Conservation (phyloP, 352 stramenopile species). For the Globisporangium megalacanthum region DNA sequence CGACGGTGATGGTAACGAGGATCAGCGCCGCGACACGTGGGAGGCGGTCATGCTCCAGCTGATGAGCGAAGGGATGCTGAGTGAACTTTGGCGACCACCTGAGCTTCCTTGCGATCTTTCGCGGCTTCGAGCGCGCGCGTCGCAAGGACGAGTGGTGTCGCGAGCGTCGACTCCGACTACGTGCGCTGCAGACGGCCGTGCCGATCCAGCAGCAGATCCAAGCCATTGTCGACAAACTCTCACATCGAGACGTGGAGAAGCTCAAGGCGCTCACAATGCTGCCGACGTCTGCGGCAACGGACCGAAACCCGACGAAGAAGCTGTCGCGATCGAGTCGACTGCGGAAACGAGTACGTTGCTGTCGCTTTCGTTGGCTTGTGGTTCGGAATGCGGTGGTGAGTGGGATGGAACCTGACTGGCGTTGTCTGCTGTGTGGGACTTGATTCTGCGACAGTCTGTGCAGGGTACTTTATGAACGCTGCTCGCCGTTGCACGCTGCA, state of each 20-base stretch:
- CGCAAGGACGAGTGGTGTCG: too few relatives aligned
- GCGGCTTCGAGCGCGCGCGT: too few relatives aligned
- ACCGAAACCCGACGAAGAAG: neutral
- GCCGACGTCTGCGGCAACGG: neutral
- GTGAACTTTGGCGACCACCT: too few relatives aligned
- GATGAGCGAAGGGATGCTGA: too few relatives aligned
- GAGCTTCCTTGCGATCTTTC: too few relatives aligned
- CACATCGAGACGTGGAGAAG: too few relatives aligned
- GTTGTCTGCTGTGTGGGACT: neutral
- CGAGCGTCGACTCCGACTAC: too few relatives aligned
- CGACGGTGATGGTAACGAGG: constrained; percentile 1
- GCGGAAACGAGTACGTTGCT: constrained; percentile 17
- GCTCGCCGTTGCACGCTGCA: constrained; percentile 51
- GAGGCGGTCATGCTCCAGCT: constrained; percentile 32
- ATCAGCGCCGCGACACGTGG: constrained; percentile 17
- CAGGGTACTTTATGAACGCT: constrained; percentile 67
- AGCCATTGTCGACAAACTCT: too few relatives aligned
- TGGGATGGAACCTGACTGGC: too few relatives aligned
- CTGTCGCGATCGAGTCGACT: constrained; percentile 28
- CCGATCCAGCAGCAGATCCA: too few relatives aligned
- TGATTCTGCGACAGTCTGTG: constrained; percentile 22
- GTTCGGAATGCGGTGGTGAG: too few relatives aligned
- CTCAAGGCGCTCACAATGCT: constrained; percentile 4
- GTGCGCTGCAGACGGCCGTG: too few relatives aligned
- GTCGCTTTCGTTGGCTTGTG: neutral